Base-by-base conservation (phyloP, 1,284 basidiomycete species). In the Lentinus polychrous region DNA sequence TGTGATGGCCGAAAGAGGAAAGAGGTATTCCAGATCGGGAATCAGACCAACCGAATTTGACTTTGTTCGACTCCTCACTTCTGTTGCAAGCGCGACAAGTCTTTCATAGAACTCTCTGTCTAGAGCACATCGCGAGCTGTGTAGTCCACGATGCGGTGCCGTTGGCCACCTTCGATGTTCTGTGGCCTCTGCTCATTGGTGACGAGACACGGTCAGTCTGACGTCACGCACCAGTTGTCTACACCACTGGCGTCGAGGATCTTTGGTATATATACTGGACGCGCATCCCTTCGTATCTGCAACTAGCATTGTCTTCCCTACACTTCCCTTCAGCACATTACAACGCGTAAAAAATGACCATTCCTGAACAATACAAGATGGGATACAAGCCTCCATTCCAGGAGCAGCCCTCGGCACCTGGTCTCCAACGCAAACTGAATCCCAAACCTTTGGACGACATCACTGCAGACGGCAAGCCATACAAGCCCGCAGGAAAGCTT, bases 391-490 rank as follows among this genome's bases (percentile, higher is more conserved):
- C 57, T 17, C 64, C 65, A 6, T 61, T 63, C 54, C 64, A 65
- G 47, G 50, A 53, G 43, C 64, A 65, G 50, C 20, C 52, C 2
- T 49, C 38, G 20, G 53, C 55, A 0, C 62, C 63, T 11, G 64
- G 63, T 15, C 36, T 52, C 15, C 62, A 66, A 55, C 17, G 33
- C 46, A 60, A 62, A 40, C 61, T 68, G 43, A 58, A 72, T 38
- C 72, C 73, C 5, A 59, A 63, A 33, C 75, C 75, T 5, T 53
- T 79, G 38, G 69, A 76, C 61, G 73, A 77, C 50, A 57, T 75
- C 37, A 68, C 73, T 27, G 69, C 72, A 3, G 74, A 79, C 56
- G 76, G 76, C 14, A 68, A 66, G 49, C 65, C 59, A 0, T 71
- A 71, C 62, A 68, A 68, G 55, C 52, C 66, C 8, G 54, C 66